These are phyloP conservation scores for Ogataea ganodermae DNA, from an alignment of 805 yeast genomes.

Conservation along the genomic window DNA sequence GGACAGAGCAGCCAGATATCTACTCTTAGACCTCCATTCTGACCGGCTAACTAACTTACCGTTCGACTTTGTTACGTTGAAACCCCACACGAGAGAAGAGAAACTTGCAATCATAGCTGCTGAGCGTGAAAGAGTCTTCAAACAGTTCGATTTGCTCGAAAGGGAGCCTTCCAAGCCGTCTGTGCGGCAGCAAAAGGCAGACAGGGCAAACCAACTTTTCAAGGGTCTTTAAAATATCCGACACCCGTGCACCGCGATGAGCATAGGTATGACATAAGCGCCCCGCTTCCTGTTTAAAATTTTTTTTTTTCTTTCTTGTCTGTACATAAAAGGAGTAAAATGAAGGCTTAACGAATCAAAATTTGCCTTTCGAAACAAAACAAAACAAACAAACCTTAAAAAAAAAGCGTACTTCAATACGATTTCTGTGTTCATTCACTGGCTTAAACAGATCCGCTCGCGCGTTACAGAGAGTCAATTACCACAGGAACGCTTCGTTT, in stretches of 20 bases:
- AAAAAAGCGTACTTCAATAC: not conserved
- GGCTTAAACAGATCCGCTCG: not conserved
- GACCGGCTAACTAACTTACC: constrained; percentile 46
- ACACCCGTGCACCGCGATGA: constrained; percentile 15
- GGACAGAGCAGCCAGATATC: constrained; percentile 60
- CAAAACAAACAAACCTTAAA: constrained; percentile 12
- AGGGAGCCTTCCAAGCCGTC: not conserved
- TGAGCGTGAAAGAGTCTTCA: constrained; percentile 16
- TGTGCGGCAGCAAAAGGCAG: constrained; percentile 7
- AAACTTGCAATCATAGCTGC: constrained; percentile 11
- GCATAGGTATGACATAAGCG: not conserved
- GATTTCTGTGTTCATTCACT: not conserved
- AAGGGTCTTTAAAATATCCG: not conserved
- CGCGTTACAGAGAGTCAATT: constrained; percentile 1
- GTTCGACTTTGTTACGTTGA: constrained; percentile 29
- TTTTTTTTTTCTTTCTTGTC: constrained; percentile 1
- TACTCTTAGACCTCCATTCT: constrained; percentile 63
- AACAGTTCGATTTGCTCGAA: constrained; percentile 1
- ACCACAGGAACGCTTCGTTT: not conserved
- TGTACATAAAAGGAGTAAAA: not conserved
- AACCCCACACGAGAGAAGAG: constrained; percentile 7
- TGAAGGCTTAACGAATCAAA: constrained; percentile 22
- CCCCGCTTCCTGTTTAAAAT: constrained; percentile 4
- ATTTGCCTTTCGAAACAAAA: constrained; percentile 24
- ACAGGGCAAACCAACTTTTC: constrained; percentile 11